These are phyloP conservation scores for Rhinocladiella mackenziei DNA, from an alignment of 2,329 filamentous ascomycete genomes.

Conservation along the genomic window DNA sequence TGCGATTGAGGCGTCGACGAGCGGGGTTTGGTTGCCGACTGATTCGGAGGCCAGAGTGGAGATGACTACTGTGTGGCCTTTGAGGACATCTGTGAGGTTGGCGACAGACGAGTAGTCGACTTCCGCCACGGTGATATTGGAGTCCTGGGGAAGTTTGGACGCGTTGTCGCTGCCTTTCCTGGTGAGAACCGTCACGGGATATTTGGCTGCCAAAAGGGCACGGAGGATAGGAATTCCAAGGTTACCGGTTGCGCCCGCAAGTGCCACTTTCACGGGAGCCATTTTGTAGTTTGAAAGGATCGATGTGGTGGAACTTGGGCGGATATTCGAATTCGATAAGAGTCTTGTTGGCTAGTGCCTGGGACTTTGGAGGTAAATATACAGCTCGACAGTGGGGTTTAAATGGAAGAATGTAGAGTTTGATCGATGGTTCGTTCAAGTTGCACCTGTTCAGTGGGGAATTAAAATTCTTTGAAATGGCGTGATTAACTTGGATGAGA, in stretches of 20 bases:
- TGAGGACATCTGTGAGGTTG: constrained; percentile 30
- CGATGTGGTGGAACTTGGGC: not conserved
- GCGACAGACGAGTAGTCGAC: constrained; percentile 33
- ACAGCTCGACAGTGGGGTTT: too few species aligned
- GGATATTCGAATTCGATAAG: too few species aligned
- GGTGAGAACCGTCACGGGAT: constrained; percentile 20
- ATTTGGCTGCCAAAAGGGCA: constrained; percentile 20
- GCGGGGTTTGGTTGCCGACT: constrained; percentile 16
- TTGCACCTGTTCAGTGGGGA: too few species aligned
- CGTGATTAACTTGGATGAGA: too few species aligned
- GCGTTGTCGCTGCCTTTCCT: constrained; percentile 18
- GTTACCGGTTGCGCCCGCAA: constrained; percentile 28
- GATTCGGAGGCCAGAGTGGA: constrained; percentile 14
- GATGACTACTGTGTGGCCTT: constrained; percentile 33
- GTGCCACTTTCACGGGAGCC: constrained; percentile 24
- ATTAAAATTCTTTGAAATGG: too few species aligned
- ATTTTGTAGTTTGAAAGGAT: constrained; percentile 5
- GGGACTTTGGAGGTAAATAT: too few species aligned
- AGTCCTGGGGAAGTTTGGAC: constrained; percentile 16
- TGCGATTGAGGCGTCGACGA: constrained; percentile 34
- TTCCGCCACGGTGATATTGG: constrained; percentile 21
- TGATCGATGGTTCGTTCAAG: not conserved
- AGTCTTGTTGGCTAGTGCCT: not conserved
- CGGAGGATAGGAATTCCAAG: constrained; percentile 20
- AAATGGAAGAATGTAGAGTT: not conserved